Evolutionary conservation across 2,329 filamentous ascomycete species (phyloP).

Genomic region (Aspergillus japonicus): DNA sequence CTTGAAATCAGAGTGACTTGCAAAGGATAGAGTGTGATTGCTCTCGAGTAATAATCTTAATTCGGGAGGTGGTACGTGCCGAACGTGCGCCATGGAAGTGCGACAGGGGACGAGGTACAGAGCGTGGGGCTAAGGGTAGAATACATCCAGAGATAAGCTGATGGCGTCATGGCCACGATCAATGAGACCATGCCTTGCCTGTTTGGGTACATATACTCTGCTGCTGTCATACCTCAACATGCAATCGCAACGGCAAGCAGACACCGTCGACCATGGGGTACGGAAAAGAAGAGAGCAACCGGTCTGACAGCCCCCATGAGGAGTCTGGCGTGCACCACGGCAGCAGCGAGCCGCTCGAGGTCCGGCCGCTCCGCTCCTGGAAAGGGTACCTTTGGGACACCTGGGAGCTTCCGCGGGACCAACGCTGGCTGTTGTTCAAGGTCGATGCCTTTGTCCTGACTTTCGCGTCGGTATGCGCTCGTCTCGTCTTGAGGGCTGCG

Average conservation of each 20-base stretch:
- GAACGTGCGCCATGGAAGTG: too few species aligned
- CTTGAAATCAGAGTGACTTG: too few species aligned
- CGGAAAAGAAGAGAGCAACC: neutral
- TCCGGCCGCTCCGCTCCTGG: slow-evolving; percentile 16
- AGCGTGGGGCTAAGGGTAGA: neutral
- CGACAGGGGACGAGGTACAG: neutral
- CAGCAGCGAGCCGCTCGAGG: neutral
- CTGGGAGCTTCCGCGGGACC: slow-evolving; percentile 21
- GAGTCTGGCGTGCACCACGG: neutral
- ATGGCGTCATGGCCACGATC: neutral
- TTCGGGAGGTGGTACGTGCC: too few species aligned
- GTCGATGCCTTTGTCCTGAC: slow-evolving; percentile 30
- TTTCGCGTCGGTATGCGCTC: slow-evolving; percentile 19
- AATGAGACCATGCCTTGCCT: neutral
- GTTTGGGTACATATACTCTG: neutral
- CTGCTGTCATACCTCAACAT: neutral
- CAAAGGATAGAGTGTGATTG: neutral
- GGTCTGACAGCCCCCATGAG: neutral
- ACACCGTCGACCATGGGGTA: neutral
- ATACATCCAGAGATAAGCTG: neutral
- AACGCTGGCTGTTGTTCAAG: slow-evolving; percentile 31
- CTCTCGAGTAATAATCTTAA: too few species aligned
- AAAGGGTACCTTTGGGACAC: slow-evolving; percentile 26
- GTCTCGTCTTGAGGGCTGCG: neutral
- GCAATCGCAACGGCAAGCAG: neutral